A percentile compares a stretch with the other conserved stretches of the same genome.
Conservation (phyloP, 139 green algal species). For the Tetradesmus obliquus region DNA sequence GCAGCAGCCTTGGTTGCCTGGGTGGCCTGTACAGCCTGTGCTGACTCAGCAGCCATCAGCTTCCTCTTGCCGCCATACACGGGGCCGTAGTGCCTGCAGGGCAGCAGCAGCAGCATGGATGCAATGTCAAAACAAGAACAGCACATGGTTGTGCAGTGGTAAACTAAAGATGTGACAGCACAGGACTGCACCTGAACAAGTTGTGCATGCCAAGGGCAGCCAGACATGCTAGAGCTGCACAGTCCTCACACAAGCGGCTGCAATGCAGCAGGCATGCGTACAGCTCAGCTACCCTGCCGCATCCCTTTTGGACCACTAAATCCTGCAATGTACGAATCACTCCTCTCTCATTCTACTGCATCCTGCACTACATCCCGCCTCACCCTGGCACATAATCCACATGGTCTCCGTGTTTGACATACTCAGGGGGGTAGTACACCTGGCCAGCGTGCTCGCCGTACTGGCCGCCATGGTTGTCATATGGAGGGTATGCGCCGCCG, state of each 20-base stretch:
- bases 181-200: no score
- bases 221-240: no score
- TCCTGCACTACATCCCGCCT: background rate
- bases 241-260: no score
- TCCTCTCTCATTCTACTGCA: background rate
- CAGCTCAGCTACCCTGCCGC: no score
- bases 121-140: no score
- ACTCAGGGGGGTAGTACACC: background rate
- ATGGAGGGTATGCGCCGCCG: background rate
- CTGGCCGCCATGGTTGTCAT: background rate
- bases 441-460: background rate
- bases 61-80: constrained; percentile 1
- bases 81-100: background rate
- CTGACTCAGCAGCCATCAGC: background rate
- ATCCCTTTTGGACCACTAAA: no score
- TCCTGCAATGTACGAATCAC: no score
- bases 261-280: no score
- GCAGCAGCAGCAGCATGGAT: background rate
- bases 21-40: no score
- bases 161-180: no score
- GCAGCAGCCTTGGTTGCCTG: background rate
- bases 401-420: background rate
- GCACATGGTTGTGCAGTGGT: no score
- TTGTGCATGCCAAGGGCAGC: no score
- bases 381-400: background rate